Conservation (phyloP, 2,329 filamentous ascomycete genomes). For the Apiospora arundinis region DNA sequence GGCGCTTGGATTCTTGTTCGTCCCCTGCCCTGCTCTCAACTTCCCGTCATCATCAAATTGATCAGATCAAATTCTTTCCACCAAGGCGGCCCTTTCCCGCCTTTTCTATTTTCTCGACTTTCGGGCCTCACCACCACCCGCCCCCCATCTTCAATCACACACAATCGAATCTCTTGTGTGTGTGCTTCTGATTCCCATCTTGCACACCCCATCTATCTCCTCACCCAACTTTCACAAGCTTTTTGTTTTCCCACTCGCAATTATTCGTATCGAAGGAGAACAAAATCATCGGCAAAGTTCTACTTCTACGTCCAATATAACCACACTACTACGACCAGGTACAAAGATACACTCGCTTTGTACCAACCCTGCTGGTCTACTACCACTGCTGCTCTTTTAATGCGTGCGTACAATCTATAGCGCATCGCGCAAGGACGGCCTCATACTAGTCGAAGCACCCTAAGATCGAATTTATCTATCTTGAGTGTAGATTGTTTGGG, state of each 20-base stretch:
- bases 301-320: constrained; percentile 6
- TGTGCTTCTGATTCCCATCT: constrained; percentile 12
- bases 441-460: constrained; percentile 14
- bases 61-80: constrained; percentile 17
- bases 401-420: constrained; percentile 14
- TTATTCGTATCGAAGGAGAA: constrained; percentile 11
- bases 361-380: constrained; percentile 11
- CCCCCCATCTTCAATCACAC: constrained; percentile 18
- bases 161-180: constrained; percentile 16
- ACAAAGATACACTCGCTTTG: constrained; percentile 10
- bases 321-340: constrained; percentile 1
- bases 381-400: not conserved
- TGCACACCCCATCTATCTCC: constrained; percentile 12
- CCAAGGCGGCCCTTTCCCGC: constrained; percentile 2
- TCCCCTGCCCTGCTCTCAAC: constrained; percentile 11
- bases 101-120: constrained; percentile 12
- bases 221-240: constrained; percentile 15
- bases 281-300: constrained; percentile 17
- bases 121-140: constrained; percentile 8
- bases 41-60: constrained; percentile 19
- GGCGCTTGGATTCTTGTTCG: constrained; percentile 12
- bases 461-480: constrained; percentile 18
- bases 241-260: constrained; percentile 13
- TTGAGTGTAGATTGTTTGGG: constrained; percentile 14
- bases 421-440: constrained; percentile 17